Percentiles rank a stretch among this genome's conserved stretches.
These are phyloP conservation scores for Spirogloea muscicola DNA, from an alignment of 139 green algal species.

Conservation along the genomic window DNA sequence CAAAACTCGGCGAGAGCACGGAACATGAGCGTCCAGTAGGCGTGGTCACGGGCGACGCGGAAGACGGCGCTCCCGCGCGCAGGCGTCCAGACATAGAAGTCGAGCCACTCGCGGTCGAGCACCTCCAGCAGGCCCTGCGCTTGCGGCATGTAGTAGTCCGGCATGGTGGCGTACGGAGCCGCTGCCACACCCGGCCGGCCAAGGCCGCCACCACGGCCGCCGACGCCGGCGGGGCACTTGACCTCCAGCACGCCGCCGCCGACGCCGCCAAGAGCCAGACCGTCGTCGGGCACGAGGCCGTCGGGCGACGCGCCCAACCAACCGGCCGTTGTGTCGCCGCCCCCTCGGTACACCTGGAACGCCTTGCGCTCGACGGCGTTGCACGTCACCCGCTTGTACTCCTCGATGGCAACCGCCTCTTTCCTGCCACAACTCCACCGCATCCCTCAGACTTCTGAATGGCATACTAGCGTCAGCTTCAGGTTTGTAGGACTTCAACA, in stretches of 20 bases:
- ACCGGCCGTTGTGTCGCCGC: neutral
- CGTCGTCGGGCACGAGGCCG: constrained; percentile 18
- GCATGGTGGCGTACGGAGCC: constrained; percentile 21
- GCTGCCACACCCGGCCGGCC: neutral
- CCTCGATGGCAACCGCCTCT: constrained; percentile 53
- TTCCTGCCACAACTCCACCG: no score
- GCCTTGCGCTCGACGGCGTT: constrained; percentile 21
- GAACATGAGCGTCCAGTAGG: constrained; percentile 67
- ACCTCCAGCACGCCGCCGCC: constrained; percentile 39
- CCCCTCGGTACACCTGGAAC: constrained; percentile 9
- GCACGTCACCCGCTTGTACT: constrained; percentile 52
- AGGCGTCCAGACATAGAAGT: constrained; percentile 50
- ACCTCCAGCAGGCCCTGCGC: constrained; percentile 47
- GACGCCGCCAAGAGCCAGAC: neutral
- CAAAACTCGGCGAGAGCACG: constrained; percentile 69
- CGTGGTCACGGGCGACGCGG: constrained; percentile 57
- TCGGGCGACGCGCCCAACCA: constrained; percentile 48
- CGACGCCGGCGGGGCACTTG: constrained; percentile 42
- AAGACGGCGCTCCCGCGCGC: constrained; percentile 58
- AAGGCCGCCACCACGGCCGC: neutral
- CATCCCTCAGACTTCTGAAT: no score
- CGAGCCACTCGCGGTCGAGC: constrained; percentile 43
- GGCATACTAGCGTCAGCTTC: no score
- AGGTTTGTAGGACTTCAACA: no score
- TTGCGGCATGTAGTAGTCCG: constrained; percentile 47